phyloP scores from a whole-genome alignment of 108 stramenopile species.

The Chaetoceros tenuissimus region DNA sequence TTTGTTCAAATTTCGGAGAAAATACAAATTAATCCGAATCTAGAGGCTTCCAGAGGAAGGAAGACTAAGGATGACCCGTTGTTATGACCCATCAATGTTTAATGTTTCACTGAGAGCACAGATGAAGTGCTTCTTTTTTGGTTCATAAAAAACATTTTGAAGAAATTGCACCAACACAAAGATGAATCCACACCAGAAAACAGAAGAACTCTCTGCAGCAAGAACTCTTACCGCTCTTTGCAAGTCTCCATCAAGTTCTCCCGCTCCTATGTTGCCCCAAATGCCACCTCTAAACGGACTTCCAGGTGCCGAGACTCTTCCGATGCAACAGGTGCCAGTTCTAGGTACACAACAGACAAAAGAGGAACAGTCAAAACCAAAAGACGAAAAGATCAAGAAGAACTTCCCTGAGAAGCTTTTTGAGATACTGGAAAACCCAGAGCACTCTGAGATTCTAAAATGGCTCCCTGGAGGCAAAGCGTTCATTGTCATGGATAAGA shows the following conservation, averaged over 20 bases:
- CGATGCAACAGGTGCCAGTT: no score
- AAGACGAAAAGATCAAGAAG: neutral
- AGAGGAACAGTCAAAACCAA: neutral
- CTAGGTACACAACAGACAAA: neutral
- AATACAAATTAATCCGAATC: no score
- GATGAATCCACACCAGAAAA: neutral
- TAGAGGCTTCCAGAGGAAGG: no score
- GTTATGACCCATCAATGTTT: no score
- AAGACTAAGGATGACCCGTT: no score
- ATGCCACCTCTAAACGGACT: neutral
- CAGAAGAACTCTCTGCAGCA: neutral
- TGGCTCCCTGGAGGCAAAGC: slow-evolving; percentile 54
- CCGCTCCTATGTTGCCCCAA: neutral
- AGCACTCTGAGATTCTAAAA: slow-evolving; percentile 28
- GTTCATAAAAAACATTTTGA: neutral
- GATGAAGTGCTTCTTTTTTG: neutral
- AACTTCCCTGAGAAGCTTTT: slow-evolving; percentile 41
- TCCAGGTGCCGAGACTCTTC: neutral
- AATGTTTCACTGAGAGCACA: neutral
- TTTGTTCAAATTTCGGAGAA: no score
- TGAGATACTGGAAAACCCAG: slow-evolving; percentile 28
- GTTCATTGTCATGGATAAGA: slow-evolving; percentile 58
- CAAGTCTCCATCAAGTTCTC: slow-evolving; percentile 1
- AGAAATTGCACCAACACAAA: neutral
- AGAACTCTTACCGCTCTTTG: neutral